Evolutionary conservation across 2,329 filamentous ascomycete species (phyloP), one percentile per base, ranked within the genome.

Genomic region (Arachnopeziza araneosa): DNA sequence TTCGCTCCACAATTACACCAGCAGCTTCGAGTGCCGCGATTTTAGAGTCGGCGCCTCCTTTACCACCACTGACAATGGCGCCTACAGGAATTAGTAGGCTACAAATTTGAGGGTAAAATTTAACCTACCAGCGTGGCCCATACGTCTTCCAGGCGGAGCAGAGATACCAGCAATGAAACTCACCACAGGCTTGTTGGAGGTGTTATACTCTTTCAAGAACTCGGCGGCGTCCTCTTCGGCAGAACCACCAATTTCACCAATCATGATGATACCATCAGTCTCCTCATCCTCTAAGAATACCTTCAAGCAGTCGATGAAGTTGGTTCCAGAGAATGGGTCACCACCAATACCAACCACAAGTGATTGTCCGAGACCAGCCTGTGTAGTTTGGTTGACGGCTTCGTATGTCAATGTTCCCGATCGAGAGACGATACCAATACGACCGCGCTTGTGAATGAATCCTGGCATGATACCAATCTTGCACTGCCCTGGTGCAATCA

Each of bases 401-500:
- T 99, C 95, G 83, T 99, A 99, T 74, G 95, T 99, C 66, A 99
- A 87, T 69, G 95, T 99, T 73, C 95, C 95, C 74, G 95, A 98
- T 72, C 95, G 90, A 71, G 93, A 97, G 78, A 99, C 95, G 77
- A 99, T 98, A 74, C 95, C 95, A 75, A 99, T 93, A 77, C 95
- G 93, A 72, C 95, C 95, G 78, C 93, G 91, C 86, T 98, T 98
- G 87, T 99, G 95, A 81, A 99, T 98, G 84, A 98, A 97, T 72
- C 95, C 95, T 67, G 95, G 91, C 95, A 99, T 98, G 81, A 99
- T 99, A 75, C 95, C 95, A 74, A 99, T 98, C 83, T 99, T 99
- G 87, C 95, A 99, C 86, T 96, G 93, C 71, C 93, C 95, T 63
- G 85, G 85, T 58, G 83, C 93, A 78, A 98, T 98, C 79, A 98